These are phyloP conservation scores for Blepharisma stoltei DNA, from an alignment of 73 alveolate genomes.

Conservation along the genomic window DNA sequence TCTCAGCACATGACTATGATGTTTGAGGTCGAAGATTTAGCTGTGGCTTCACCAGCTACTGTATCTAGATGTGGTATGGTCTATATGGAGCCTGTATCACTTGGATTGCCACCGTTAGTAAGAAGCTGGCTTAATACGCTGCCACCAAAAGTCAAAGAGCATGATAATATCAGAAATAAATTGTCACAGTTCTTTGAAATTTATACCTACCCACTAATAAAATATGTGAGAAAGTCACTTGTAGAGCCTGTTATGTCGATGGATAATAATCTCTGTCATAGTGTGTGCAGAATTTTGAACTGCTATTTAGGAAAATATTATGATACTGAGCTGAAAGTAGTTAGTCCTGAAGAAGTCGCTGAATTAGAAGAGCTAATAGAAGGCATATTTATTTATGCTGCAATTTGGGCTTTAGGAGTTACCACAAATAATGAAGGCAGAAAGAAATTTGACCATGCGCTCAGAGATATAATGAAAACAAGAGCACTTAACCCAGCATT, in stretches of 20 bases:
- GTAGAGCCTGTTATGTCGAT: slow-evolving; percentile 78
- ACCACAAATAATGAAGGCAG: slow-evolving; percentile 95
- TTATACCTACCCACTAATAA: slow-evolving; percentile 73
- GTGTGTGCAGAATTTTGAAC: slow-evolving; percentile 84
- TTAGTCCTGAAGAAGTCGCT: slow-evolving; percentile 83
- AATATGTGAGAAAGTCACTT: slow-evolving; percentile 65
- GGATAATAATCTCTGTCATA: slow-evolving; percentile 71
- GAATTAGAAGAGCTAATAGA: slow-evolving; percentile 80
- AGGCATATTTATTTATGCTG: slow-evolving; percentile 74
- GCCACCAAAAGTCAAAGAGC: slow-evolving; percentile 75
- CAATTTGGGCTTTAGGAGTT: slow-evolving; percentile 90
- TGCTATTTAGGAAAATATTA: slow-evolving; percentile 75
- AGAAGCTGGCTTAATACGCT: slow-evolving; percentile 87
- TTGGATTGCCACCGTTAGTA: slow-evolving; percentile 81
- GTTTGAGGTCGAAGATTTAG: slow-evolving; percentile 97
- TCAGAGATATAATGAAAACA: slow-evolving; percentile 48
- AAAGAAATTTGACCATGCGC: slow-evolving; percentile 74
- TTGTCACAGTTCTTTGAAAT: slow-evolving; percentile 65
- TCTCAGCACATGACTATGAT: slow-evolving; percentile 96
- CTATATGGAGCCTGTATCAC: slow-evolving; percentile 97
- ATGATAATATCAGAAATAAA: slow-evolving; percentile 57
- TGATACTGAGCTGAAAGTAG: slow-evolving; percentile 91
- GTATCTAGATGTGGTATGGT: slow-evolving; percentile 99
- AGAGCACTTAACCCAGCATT: slow-evolving; percentile 38
- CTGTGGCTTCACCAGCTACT: slow-evolving; percentile 99